Percentiles rank a stretch among this genome's conserved stretches.
phyloP scores from a whole-genome alignment of 345 rosid species.

The Pugionium cornutum region DNA sequence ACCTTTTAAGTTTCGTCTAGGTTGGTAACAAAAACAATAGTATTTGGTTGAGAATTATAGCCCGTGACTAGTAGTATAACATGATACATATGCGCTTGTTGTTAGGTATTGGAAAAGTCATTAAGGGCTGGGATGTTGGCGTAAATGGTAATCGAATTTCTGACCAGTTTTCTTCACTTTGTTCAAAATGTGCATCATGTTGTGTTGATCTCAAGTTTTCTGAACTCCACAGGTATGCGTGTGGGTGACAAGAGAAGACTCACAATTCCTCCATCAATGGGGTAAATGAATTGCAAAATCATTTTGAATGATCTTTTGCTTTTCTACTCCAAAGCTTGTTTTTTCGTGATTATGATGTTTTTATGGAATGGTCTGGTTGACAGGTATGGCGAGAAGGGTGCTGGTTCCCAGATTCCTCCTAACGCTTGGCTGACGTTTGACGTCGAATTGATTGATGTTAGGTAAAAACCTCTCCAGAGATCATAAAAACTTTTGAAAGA shows the following conservation, averaged over 20 bases:
- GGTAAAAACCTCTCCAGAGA: slow-evolving; percentile 18
- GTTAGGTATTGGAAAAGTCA: slow-evolving; percentile 86
- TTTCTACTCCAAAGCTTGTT: too few species aligned
- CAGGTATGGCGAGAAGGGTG: slow-evolving; percentile 58
- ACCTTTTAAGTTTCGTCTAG: slow-evolving; percentile 88
- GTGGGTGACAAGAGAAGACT: slow-evolving; percentile 75
- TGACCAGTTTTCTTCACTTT: background rate
- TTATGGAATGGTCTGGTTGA: slow-evolving; percentile 18
- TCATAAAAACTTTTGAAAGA: background rate
- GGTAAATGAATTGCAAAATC: slow-evolving; percentile 43
- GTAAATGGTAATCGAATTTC: slow-evolving; percentile 60
- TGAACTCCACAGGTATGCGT: slow-evolving; percentile 57
- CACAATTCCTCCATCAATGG: slow-evolving; percentile 68
- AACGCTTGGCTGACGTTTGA: slow-evolving; percentile 69
- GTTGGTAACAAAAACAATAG: slow-evolving; percentile 24
- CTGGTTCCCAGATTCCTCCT: slow-evolving; percentile 52
- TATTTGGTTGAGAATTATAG: background rate
- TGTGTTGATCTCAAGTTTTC: slow-evolving; percentile 1
- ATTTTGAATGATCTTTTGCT: background rate
- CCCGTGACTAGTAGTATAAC: background rate
- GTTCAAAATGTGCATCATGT: slow-evolving; percentile 4
- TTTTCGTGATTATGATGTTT: background rate
- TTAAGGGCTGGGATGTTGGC: slow-evolving; percentile 99
- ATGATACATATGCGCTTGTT: background rate
- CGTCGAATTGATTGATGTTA: slow-evolving; percentile 56